These are phyloP conservation scores for Penicillium sclerotiorum DNA, from an alignment of 2,329 filamentous ascomycete genomes.

Conservation along the genomic window DNA sequence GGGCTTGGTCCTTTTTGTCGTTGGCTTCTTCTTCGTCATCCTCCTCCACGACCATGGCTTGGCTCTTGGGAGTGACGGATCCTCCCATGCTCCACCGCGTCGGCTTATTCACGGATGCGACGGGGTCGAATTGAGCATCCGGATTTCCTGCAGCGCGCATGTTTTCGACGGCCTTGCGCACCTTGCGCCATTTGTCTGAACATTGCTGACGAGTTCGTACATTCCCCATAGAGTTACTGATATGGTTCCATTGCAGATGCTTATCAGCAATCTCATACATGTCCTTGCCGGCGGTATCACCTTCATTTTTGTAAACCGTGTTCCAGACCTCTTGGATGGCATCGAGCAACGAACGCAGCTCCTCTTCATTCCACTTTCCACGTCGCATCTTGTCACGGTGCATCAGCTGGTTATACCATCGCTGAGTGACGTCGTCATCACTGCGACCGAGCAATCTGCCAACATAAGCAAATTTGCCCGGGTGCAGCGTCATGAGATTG, in stretches of 20 bases:
- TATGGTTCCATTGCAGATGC: conserved; percentile 33
- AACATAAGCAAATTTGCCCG: conserved; percentile 44
- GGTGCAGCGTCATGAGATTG: conserved; percentile 25
- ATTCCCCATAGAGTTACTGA: conserved; percentile 34
- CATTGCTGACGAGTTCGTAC: conserved; percentile 42
- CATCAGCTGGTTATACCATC: conserved; percentile 47
- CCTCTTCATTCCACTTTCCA: conserved; percentile 42
- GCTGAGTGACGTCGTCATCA: conserved; percentile 45
- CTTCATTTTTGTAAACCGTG: conserved; percentile 11
- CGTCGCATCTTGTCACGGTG: conserved; percentile 37
- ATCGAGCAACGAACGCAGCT: conserved; percentile 31
- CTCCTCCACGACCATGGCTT: conserved; percentile 20
- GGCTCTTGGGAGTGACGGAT: conserved; percentile 16
- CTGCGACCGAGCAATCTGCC: conserved; percentile 41
- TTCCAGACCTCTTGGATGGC: conserved; percentile 30
- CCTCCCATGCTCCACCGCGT: conserved; percentile 11
- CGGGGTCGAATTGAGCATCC: conserved; percentile 30
- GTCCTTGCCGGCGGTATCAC: conserved; percentile 33
- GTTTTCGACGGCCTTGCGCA: conserved; percentile 24
- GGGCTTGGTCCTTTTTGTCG: neutral
- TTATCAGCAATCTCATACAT: conserved; percentile 41
- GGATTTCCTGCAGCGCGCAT: conserved; percentile 25
- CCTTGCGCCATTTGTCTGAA: conserved; percentile 44
- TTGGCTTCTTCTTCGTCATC: conserved; percentile 10
- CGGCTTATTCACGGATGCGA: conserved; percentile 4